A percentile compares a stretch with the other conserved stretches of the same genome.
Conservation (phyloP, 345 rosid species). For the Boechera divaricarpa region DNA sequence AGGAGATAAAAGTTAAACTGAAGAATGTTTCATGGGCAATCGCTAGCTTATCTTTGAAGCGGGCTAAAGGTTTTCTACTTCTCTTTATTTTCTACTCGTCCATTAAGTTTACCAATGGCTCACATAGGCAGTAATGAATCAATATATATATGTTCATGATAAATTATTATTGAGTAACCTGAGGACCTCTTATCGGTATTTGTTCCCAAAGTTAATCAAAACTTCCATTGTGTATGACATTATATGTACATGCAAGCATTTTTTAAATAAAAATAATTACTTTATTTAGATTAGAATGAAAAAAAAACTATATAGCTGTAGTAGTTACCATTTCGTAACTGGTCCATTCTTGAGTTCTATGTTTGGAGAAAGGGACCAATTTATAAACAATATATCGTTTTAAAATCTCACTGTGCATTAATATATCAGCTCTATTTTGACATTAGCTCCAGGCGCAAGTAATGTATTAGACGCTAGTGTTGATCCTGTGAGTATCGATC, state of each 20-base stretch:
- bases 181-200: not conserved
- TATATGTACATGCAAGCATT: slow-evolving; percentile 10
- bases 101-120: slow-evolving; percentile 23
- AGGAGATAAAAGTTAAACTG: slow-evolving; percentile 73
- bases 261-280: not conserved
- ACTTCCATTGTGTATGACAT: not conserved
- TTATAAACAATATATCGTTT: not conserved
- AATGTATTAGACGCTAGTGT: slow-evolving; percentile 65
- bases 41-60: slow-evolving; percentile 71
- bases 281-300: slow-evolving; percentile 8
- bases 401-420: slow-evolving; percentile 27
- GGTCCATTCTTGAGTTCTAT: not conserved
- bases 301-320: slow-evolving; percentile 1
- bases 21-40: slow-evolving; percentile 95
- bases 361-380: not conserved
- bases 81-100: slow-evolving; percentile 15
- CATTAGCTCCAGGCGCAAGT: slow-evolving; percentile 63
- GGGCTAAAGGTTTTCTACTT: slow-evolving; percentile 61
- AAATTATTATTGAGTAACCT: not conserved
- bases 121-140: slow-evolving; percentile 11
- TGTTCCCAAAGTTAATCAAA: not conserved
- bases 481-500: slow-evolving; percentile 59
- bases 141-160: not conserved
- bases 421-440: slow-evolving; percentile 36
- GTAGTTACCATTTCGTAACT: slow-evolving; percentile 2